Evolutionary conservation across 768 basidiomycete species (phyloP).

Genomic region (Phaeotremella skinneri): DNA sequence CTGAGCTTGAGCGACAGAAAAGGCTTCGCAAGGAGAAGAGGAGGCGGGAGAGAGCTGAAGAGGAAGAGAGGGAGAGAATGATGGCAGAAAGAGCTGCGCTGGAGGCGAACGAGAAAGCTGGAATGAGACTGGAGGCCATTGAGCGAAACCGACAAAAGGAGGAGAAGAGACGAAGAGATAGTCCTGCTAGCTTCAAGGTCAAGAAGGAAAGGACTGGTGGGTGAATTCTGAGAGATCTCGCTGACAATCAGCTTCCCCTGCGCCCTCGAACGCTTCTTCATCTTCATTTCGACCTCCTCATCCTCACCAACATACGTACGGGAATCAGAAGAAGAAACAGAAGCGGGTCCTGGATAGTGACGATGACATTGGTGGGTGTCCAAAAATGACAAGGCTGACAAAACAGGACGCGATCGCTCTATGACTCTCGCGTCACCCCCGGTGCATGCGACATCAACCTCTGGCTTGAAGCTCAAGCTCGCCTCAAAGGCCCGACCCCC

Average conservation of each 20-base stretch:
- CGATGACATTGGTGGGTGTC: slow-evolving; percentile 38
- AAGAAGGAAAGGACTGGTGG: slow-evolving; percentile 42
- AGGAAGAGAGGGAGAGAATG: slow-evolving; percentile 24
- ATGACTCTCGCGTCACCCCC: slow-evolving; percentile 31
- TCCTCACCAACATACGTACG: slow-evolving; percentile 29
- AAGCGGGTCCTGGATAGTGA: slow-evolving; percentile 42
- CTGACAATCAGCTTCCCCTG: slow-evolving; percentile 29
- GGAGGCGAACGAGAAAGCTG: slow-evolving; percentile 28
- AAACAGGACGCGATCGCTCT: slow-evolving; percentile 31
- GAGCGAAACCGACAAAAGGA: slow-evolving; percentile 19
- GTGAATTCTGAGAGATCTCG: not conserved
- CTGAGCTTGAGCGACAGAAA: slow-evolving; percentile 11
- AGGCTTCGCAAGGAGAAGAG: not conserved
- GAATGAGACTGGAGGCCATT: slow-evolving; percentile 23
- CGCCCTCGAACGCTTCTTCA: slow-evolving; percentile 30
- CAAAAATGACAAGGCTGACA: not conserved
- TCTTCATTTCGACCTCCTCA: slow-evolving; percentile 20
- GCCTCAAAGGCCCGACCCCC: slow-evolving; percentile 15
- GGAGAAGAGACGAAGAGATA: slow-evolving; percentile 13
- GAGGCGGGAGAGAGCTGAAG: slow-evolving; percentile 9
- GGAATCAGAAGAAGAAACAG: slow-evolving; percentile 40
- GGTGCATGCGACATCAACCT: slow-evolving; percentile 25
- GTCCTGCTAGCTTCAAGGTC: slow-evolving; percentile 32
- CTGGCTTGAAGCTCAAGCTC: slow-evolving; percentile 43
- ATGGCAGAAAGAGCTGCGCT: slow-evolving; percentile 20